These are phyloP conservation scores for Articulospora tetracladia DNA, from an alignment of 495 filamentous ascomycete genomes.

Conservation along the genomic window DNA sequence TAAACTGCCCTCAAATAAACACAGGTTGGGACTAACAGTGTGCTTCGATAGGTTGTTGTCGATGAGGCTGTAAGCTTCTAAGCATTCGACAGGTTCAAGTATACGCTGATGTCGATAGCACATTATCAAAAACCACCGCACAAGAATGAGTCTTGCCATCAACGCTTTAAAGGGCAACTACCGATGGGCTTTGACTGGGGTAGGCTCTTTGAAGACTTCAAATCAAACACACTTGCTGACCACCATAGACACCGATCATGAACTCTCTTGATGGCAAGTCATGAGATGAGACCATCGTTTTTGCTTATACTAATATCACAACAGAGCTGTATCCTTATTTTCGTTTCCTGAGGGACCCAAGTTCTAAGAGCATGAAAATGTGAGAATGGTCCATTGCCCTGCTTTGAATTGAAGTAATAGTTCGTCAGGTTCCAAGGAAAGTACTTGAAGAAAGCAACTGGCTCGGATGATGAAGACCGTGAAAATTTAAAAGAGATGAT, in stretches of 20 bases:
- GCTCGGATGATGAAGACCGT: neutral
- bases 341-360: conserved; percentile 3
- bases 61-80: conserved; percentile 14
- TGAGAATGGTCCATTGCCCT: neutral
- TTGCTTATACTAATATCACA: neutral
- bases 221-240: neutral
- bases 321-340: conserved; percentile 11
- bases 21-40: neutral
- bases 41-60: conserved; percentile 8
- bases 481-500: neutral
- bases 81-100: neutral
- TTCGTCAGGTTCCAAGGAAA: neutral
- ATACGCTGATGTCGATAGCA: conserved; percentile 1
- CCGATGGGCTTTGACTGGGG: conserved; percentile 42
- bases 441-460: neutral
- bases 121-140: conserved; percentile 48
- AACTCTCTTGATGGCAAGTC: conserved; percentile 5
- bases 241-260: conserved; percentile 8
- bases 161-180: conserved; percentile 42
- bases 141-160: conserved; percentile 45
- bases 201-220: neutral
- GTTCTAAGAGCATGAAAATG: neutral
- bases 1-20: neutral
- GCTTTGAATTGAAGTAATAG: neutral
- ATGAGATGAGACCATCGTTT: neutral